phyloP scores from a whole-genome alignment of 1,284 basidiomycete genomes.

The Puccinia triticina region DNA sequence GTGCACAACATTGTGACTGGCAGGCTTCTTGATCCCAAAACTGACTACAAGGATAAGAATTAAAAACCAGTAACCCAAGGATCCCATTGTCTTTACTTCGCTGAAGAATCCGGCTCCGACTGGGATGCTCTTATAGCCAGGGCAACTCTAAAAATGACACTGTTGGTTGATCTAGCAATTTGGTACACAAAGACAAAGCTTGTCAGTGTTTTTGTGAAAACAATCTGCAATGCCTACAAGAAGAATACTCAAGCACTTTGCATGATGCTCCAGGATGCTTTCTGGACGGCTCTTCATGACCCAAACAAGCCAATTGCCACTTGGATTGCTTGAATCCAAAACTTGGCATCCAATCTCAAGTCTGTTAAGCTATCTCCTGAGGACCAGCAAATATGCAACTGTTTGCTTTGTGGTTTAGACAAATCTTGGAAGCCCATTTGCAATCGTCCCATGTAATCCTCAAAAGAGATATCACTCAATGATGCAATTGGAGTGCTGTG shows the following conservation, averaged over 20 bases:
- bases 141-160: background rate
- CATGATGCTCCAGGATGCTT: background rate
- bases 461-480: slow-evolving; percentile 6
- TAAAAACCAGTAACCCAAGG: background rate
- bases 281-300: background rate
- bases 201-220: background rate
- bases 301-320: background rate
- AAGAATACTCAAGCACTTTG: background rate
- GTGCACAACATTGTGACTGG: background rate
- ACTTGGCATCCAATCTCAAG: background rate
- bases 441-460: background rate
- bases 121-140: background rate
- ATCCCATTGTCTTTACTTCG: background rate
- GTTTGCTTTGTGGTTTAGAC: background rate
- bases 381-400: background rate
- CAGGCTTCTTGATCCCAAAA: background rate
- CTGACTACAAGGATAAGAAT: background rate
- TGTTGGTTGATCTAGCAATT: background rate
- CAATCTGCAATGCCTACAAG: background rate
- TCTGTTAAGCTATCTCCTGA: background rate
- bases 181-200: background rate
- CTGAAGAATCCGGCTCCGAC: background rate
- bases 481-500: slow-evolving; percentile 9
- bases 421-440: background rate
- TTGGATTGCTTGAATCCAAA: background rate